These are phyloP conservation scores for Sporisorium graminicola DNA, from an alignment of 1,284 basidiomycete genomes.

Conservation along the genomic window DNA sequence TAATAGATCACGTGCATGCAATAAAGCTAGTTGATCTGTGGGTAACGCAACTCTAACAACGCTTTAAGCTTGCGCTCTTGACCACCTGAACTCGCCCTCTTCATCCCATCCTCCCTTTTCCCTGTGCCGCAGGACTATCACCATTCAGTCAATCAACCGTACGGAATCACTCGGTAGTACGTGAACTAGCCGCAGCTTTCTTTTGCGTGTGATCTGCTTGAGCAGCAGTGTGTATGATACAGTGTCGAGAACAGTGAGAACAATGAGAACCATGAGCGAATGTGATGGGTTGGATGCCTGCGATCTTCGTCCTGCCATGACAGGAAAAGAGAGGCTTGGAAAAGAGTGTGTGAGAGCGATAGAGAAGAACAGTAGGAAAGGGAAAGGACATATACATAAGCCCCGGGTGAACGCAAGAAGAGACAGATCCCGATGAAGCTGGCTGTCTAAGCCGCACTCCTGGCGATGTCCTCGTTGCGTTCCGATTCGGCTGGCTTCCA, in stretches of 20 bases:
- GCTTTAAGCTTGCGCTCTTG: neutral
- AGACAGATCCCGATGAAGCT: conserved; percentile 32
- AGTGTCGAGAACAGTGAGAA: conserved; percentile 7
- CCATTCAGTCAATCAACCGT: too few relatives aligned
- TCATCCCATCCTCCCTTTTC: neutral
- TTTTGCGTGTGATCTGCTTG: neutral
- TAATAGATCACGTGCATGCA: neutral
- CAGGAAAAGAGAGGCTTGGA: conserved; percentile 24
- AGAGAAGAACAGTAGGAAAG: neutral
- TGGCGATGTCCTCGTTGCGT: conserved; percentile 44
- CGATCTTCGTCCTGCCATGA: conserved; percentile 6
- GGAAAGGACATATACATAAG: neutral
- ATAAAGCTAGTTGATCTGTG: neutral
- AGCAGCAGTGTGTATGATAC: conserved; percentile 19
- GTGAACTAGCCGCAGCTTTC: neutral
- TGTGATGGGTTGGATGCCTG: conserved; percentile 14
- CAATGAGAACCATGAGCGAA: conserved; percentile 1
- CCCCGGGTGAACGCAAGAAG: conserved; percentile 22
- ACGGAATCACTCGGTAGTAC: neutral
- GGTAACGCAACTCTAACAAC: neutral
- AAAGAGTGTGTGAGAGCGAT: neutral
- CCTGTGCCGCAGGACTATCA: too few relatives aligned
- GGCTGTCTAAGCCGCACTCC: conserved; percentile 2
- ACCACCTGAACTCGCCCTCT: neutral
- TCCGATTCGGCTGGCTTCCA: neutral